These are phyloP conservation scores for Larix kaempferi DNA, from an alignment of 75 land plant genomes.

Conservation along the genomic window DNA sequence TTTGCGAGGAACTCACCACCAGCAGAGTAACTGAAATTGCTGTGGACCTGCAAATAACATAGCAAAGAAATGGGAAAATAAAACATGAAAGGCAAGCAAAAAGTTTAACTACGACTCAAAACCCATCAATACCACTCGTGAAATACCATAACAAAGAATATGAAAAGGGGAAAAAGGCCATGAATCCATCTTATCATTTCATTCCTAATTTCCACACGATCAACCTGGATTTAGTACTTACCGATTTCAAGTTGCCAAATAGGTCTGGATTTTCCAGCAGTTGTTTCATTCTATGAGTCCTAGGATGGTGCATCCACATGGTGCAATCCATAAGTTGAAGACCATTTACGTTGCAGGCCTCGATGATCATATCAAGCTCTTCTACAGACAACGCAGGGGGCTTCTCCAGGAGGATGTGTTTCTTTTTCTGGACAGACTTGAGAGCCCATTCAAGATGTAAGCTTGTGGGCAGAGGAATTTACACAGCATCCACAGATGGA, in stretches of 20 bases:
- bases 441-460: conserved; percentile 69
- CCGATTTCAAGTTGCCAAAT: conserved; percentile 55
- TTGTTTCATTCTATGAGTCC: conserved; percentile 62
- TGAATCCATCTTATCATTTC: not conserved
- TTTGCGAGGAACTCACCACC: conserved; percentile 43
- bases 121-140: too few relatives aligned
- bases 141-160: not conserved
- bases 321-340: conserved; percentile 87
- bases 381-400: conserved; percentile 53
- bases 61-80: not conserved
- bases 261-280: conserved; percentile 22
- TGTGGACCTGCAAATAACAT: conserved; percentile 37
- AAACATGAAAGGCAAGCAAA: not conserved
- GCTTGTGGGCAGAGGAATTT: conserved; percentile 78
- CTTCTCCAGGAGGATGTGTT: conserved; percentile 88
- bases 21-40: conserved; percentile 20
- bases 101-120: not conserved
- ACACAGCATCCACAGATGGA: conserved; percentile 68
- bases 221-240: conserved; percentile 5
- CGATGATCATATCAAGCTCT: conserved; percentile 56
- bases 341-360: conserved; percentile 41
- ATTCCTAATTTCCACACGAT: too few relatives aligned
- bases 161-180: not conserved
- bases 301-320: conserved; percentile 90
- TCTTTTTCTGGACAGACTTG: conserved; percentile 53